Evolutionary conservation across 1,139 yeast genomes (phyloP), one percentile per base, ranked within the genome.

Genomic region (Hanseniaspora uvarum): DNA sequence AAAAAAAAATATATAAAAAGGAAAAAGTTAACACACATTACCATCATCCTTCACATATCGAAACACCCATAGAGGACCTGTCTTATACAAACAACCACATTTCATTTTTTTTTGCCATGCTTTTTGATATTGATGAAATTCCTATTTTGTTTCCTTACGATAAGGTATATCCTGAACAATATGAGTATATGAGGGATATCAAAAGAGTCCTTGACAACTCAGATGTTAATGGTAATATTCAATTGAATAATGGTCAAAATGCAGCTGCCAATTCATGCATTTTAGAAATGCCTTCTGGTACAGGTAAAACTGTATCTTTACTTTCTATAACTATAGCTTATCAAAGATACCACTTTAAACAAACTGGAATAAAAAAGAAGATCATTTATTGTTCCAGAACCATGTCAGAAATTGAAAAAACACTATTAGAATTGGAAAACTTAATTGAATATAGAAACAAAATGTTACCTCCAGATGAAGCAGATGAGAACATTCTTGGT

Each of bases 241-340:
- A 41, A 37, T 24, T 50, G 6, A 46, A 46, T 11, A 43, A 38
- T 21, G 28, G 31, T 16, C 23, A 28, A 14, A 43, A 23, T 11
- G 38, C 84, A 1, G 97, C 97, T 1, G 98, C 97, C n/a, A 88
- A 89, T 67, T 86, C 96, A 70, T 50, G 53, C 37, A 89, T 92
- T 55, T 69, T 92, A 64, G 99, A 92, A 71, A 92, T 92, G 99
- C 99, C 99, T 62, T 92, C 99, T n/a, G 99, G 99, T 2, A 92
- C 99, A 4, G 99, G 99, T 44, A 92, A 92, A 67, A 92, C 99
- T 40, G 86, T 92, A 4, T 88, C 97, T 1, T 74, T 92, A 65
- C 73, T 92, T 44, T 87, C 97, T 0, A 70, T 92, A 44, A 87
- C 97, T 0, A 87, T 92, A 51, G 96, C 98, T 10, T 94, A 92